Evolutionary conservation across 225 moss, liverwort and hornwort genomes (phyloP).

Genomic region (Anthoceros angustus): DNA sequence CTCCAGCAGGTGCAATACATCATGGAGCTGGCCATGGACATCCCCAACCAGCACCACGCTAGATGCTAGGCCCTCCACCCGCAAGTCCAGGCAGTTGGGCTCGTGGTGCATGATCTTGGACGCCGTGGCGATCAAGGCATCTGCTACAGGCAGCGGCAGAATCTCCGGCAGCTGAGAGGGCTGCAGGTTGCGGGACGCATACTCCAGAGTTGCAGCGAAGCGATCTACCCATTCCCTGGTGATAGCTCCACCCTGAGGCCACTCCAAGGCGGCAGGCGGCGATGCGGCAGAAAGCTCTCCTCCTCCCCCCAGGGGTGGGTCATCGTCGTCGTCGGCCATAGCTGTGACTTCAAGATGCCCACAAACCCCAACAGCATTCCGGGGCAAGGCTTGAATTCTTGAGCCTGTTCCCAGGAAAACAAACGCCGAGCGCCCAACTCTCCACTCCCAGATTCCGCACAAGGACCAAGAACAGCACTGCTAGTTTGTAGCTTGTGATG

Average conservation of each 20-base stretch:
- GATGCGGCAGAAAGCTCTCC: not conserved
- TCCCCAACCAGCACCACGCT: slow-evolving; percentile 79
- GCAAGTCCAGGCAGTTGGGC: slow-evolving; percentile 79
- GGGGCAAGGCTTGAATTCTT: not conserved
- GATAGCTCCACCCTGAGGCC: slow-evolving; percentile 57
- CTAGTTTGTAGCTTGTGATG: not conserved
- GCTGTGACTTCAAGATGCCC: not conserved
- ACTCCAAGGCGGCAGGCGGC: slow-evolving; percentile 18
- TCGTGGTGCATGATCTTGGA: slow-evolving; percentile 80
- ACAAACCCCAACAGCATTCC: slow-evolving; percentile 1
- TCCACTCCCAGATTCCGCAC: no score
- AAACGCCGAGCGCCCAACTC: no score
- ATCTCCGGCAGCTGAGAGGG: slow-evolving; percentile 53
- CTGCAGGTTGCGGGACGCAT: slow-evolving; percentile 47
- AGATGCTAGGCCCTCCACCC: slow-evolving; percentile 32
- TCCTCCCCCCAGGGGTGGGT: not conserved
- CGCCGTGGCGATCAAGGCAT: slow-evolving; percentile 47
- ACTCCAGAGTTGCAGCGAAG: slow-evolving; percentile 43
- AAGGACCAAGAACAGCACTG: not conserved
- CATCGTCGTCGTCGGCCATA: slow-evolving; percentile 1
- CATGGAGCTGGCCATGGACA: slow-evolving; percentile 95
- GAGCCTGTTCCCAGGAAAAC: no score
- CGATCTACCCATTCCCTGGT: slow-evolving; percentile 58
- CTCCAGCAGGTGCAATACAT: slow-evolving; percentile 71
- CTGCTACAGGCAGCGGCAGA: slow-evolving; percentile 53